Percentiles rank a stretch among this genome's conserved stretches.
These are phyloP conservation scores for Colletotrichum sp. DNA, from an alignment of 2,329 filamentous ascomycete species.

Conservation along the genomic window DNA sequence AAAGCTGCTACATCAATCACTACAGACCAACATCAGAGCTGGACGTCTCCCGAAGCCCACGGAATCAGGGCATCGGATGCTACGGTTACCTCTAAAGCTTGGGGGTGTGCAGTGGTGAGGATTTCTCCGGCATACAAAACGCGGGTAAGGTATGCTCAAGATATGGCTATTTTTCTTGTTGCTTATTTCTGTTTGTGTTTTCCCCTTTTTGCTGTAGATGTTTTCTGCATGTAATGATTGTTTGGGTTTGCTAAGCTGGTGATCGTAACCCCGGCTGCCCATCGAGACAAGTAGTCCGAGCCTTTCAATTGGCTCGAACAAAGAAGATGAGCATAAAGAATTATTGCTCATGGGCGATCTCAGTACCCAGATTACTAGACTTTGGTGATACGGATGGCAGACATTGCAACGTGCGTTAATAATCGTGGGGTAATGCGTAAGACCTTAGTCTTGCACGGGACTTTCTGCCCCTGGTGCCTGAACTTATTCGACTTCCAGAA, in stretches of 20 bases:
- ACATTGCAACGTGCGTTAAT: not conserved
- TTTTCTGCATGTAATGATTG: not conserved
- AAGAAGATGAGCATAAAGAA: not conserved
- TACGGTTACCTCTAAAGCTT: slow-evolving; percentile 40
- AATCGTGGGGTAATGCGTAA: not conserved
- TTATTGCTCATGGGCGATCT: not conserved
- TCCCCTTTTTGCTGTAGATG: not conserved
- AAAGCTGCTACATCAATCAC: slow-evolving; percentile 51
- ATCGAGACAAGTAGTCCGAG: not conserved
- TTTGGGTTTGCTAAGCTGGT: not conserved
- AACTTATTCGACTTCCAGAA: not conserved
- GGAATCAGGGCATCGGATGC: slow-evolving; percentile 30
- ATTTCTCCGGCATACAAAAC: not conserved
- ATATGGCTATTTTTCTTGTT: not conserved
- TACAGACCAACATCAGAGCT: slow-evolving; percentile 59
- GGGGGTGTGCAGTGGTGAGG: slow-evolving; percentile 56
- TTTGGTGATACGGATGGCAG: not conserved
- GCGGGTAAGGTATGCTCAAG: not conserved
- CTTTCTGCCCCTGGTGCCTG: not conserved
- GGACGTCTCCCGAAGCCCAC: slow-evolving; percentile 45
- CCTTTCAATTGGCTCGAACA: not conserved
- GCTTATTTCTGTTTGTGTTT: too few species aligned
- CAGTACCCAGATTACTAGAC: not conserved
- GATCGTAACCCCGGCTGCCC: not conserved
- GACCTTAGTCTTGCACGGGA: not conserved